phyloP scores from a whole-genome alignment of 1,139 yeast species.

The Nakaseomyces delphensis region DNA sequence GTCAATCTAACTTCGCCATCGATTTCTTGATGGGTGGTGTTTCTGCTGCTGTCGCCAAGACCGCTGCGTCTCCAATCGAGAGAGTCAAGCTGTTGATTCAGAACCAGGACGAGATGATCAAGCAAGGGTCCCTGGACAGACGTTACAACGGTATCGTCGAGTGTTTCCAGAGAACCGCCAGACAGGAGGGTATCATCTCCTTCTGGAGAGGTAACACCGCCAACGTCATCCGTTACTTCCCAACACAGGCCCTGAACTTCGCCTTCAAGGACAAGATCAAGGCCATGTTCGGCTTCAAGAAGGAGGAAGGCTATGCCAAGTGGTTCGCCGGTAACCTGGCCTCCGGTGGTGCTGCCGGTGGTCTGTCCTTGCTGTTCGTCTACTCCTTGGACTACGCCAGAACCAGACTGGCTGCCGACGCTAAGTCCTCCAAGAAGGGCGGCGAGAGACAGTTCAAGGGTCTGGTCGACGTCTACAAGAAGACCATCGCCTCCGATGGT shows the following conservation, averaged over 20 bases:
- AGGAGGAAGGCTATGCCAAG: slow-evolving; percentile 52
- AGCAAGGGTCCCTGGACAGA: slow-evolving; percentile 65
- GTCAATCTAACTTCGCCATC: slow-evolving; percentile 36
- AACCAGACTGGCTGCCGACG: slow-evolving; percentile 78
- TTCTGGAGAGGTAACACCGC: slow-evolving; percentile 85
- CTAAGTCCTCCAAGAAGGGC: slow-evolving; percentile 56
- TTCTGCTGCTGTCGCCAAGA: slow-evolving; percentile 76
- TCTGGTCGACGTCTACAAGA: slow-evolving; percentile 65
- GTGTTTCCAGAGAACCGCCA: slow-evolving; percentile 63
- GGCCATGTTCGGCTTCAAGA: slow-evolving; percentile 68
- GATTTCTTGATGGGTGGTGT: slow-evolving; percentile 76
- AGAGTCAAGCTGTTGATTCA: slow-evolving; percentile 73
- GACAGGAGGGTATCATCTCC: slow-evolving; percentile 59
- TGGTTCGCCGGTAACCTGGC: slow-evolving; percentile 77
- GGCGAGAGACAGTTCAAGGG: slow-evolving; percentile 72
- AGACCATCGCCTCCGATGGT: slow-evolving; percentile 71
- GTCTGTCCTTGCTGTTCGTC: slow-evolving; percentile 63
- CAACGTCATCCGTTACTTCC: slow-evolving; percentile 75
- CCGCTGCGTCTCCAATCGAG: slow-evolving; percentile 79
- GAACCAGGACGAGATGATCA: slow-evolving; percentile 76
- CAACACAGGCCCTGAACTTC: slow-evolving; percentile 75
- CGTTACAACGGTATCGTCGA: slow-evolving; percentile 62
- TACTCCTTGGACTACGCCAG: slow-evolving; percentile 79
- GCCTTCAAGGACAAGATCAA: slow-evolving; percentile 78
- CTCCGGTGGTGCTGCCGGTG: slow-evolving; percentile 80